Evolutionary conservation across 192 early-diverging fungal species (phyloP).

Genomic region (Backusella sp.): DNA sequence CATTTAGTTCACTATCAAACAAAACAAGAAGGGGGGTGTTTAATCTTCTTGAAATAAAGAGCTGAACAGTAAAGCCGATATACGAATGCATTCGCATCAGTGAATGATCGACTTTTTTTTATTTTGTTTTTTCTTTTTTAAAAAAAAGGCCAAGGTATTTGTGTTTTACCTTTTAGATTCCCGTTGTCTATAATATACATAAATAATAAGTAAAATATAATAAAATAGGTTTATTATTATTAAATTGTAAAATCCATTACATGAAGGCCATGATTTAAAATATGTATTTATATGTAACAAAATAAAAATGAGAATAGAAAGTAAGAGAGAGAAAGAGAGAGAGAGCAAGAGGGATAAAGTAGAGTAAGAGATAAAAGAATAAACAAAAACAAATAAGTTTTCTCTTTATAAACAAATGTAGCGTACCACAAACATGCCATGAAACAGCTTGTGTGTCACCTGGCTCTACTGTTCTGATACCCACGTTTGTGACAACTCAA

Average conservation of each 20-base stretch:
- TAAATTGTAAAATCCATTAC: not conserved
- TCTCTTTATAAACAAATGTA: not conserved
- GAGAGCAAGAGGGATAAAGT: not conserved
- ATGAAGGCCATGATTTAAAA: conserved; percentile 1
- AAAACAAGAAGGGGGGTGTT: not conserved
- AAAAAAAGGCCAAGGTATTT: not conserved
- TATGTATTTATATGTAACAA: not conserved
- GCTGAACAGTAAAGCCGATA: not conserved
- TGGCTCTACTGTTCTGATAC: not conserved
- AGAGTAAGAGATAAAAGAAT: conserved; percentile 2
- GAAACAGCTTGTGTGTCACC: conserved; percentile 4
- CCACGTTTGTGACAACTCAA: not conserved
- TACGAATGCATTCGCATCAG: not conserved
- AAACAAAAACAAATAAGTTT: not conserved
- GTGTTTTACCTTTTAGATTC: not conserved
- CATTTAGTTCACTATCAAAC: not conserved
- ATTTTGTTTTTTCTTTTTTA: not conserved
- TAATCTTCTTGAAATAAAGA: not conserved
- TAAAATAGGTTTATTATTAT: not conserved
- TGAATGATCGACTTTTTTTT: not conserved
- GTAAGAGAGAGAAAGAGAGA: not conserved
- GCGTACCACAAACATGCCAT: conserved; percentile 6
- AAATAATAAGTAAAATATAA: conserved; percentile 5
- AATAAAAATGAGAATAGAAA: not conserved
- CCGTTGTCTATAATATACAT: not conserved